Percentiles rank a stretch among this genome's conserved stretches.
These are phyloP conservation scores for Alternaria angustiovoidea DNA, from an alignment of 2,329 filamentous ascomycete genomes.

Conservation along the genomic window DNA sequence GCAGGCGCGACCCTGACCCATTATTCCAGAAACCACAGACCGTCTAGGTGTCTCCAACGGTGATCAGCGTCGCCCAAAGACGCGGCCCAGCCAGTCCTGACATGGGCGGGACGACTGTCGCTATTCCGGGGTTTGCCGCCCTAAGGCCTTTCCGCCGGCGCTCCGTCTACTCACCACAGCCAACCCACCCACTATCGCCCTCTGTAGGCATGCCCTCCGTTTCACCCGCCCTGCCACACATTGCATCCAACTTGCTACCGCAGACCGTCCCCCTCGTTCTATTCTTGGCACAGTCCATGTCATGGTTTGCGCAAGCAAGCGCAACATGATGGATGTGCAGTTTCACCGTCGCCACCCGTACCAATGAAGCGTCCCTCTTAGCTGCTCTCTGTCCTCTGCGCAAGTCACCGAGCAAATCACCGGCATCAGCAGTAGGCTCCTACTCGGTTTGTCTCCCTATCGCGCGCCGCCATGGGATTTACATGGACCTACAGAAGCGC, in stretches of 20 bases:
- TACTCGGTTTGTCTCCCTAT: not conserved
- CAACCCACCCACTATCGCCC: slow-evolving; percentile 12
- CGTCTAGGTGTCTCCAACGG: slow-evolving; percentile 12
- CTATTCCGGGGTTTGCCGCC: slow-evolving; percentile 11
- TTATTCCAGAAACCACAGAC: slow-evolving; percentile 13
- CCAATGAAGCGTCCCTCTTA: slow-evolving; percentile 10
- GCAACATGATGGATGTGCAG: not conserved
- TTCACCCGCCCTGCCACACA: slow-evolving; percentile 23
- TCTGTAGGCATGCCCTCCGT: slow-evolving; percentile 10
- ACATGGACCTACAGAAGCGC: slow-evolving; percentile 9
- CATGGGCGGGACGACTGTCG: slow-evolving; percentile 4
- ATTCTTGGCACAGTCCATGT: slow-evolving; percentile 22
- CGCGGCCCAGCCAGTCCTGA: slow-evolving; percentile 6
- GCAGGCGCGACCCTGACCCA: slow-evolving; percentile 19
- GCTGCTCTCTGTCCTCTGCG: slow-evolving; percentile 7
- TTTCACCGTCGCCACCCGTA: slow-evolving; percentile 6
- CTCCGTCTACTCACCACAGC: slow-evolving; percentile 6
- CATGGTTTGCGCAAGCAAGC: not conserved
- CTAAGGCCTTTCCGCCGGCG: slow-evolving; percentile 8
- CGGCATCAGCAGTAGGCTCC: slow-evolving; percentile 4
- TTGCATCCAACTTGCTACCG: slow-evolving; percentile 4
- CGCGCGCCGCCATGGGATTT: slow-evolving; percentile 9
- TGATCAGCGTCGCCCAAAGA: slow-evolving; percentile 6
- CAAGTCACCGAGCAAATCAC: slow-evolving; percentile 13
- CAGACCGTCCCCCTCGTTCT: slow-evolving; percentile 8